Conservation (phyloP, 176 grass and related monocot genomes). For the Hordeum vulgare region MorexV3_pseudomolecules_assembly NC_058519.1:618425005-618425504, state of each 20-base stretch:
- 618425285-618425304: neutral
- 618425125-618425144: constrained; percentile 2
- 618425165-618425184: constrained; percentile 24
- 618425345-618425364: neutral
- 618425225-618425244: neutral
- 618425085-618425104: constrained; percentile 33
- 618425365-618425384: neutral
- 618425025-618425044: constrained; percentile 16
- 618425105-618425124: neutral
- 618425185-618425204: neutral
- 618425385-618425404: neutral
- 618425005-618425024: constrained; percentile 22
- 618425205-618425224: neutral
- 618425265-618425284: neutral
- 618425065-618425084: constrained; percentile 16
- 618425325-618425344: neutral
- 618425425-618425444: neutral
- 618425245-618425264: neutral
- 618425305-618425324: neutral
- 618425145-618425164: constrained; percentile 19
- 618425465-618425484: too few species aligned
- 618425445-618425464: neutral
- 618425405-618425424: neutral
- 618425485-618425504: neutral
- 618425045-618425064: neutral